Conservation (phyloP, 2,329 filamentous ascomycete species). For the Fusarium temperatum region DNA sequence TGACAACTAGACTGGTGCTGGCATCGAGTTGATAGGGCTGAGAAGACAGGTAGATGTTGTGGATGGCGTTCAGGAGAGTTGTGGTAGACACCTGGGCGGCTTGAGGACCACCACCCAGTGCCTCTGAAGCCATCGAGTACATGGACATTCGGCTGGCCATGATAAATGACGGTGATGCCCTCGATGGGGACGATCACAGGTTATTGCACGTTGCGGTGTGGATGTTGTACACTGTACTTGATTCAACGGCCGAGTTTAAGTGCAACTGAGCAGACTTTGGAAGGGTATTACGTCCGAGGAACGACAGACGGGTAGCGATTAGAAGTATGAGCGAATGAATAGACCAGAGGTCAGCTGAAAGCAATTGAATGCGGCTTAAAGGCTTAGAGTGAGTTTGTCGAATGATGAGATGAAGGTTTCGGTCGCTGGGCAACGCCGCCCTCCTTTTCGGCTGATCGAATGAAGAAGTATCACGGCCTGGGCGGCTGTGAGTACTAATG, state of each 20-base stretch:
- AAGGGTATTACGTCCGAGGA: background rate
- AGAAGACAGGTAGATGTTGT: slow-evolving; percentile 85
- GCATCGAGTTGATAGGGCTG: slow-evolving; percentile 89
- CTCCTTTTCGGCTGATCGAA: slow-evolving; percentile 39
- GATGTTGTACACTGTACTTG: slow-evolving; percentile 17
- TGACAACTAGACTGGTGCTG: slow-evolving; percentile 90
- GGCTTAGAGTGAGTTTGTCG: slow-evolving; percentile 24
- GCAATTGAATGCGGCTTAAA: slow-evolving; percentile 18
- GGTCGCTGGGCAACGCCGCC: slow-evolving; percentile 45
- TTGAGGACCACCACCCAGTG: slow-evolving; percentile 70
- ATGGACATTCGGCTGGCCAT: slow-evolving; percentile 75
- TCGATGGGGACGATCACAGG: slow-evolving; percentile 52
- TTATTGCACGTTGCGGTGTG: slow-evolving; percentile 23
- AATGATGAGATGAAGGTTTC: slow-evolving; percentile 32
- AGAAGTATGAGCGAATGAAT: slow-evolving; percentile 30
- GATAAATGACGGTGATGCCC: slow-evolving; percentile 46
- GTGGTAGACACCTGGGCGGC: slow-evolving; percentile 89
- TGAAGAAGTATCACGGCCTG: slow-evolving; percentile 35
- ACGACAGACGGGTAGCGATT: slow-evolving; percentile 19
- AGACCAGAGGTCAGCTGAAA: slow-evolving; percentile 9
- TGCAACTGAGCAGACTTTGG: slow-evolving; percentile 1
- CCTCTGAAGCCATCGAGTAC: slow-evolving; percentile 74
- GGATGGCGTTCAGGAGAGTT: slow-evolving; percentile 88
- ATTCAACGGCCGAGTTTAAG: slow-evolving; percentile 19
- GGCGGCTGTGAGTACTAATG: slow-evolving; percentile 8